These are phyloP conservation scores for Penicillium verrucosum DNA, from an alignment of 2,329 filamentous ascomycete species.

Conservation along the genomic window DNA sequence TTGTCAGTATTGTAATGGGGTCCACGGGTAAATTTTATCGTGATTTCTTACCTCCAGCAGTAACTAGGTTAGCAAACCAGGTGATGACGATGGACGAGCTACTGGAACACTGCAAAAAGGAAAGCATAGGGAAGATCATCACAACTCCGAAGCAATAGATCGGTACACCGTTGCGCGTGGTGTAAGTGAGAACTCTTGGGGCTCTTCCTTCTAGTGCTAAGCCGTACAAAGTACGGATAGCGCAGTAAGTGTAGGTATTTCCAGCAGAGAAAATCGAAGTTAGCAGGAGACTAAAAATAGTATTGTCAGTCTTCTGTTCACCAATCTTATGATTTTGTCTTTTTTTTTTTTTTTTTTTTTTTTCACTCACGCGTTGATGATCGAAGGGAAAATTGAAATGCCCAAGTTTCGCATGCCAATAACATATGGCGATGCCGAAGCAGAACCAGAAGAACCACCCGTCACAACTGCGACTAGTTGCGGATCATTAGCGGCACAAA, in stretches of 20 bases:
- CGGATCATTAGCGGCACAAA: constrained; percentile 64
- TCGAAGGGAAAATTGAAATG: constrained; percentile 53
- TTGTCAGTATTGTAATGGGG: background rate
- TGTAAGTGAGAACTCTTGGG: constrained; percentile 55
- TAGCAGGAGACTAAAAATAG: constrained; percentile 36
- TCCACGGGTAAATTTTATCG: background rate
- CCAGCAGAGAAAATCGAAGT: constrained; percentile 56
- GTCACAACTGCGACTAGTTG: constrained; percentile 10
- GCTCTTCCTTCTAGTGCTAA: constrained; percentile 54
- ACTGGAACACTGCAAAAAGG: constrained; percentile 52
- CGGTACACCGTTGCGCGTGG: constrained; percentile 60
- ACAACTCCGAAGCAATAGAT: constrained; percentile 56
- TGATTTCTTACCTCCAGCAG: constrained; percentile 47
- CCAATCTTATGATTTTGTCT: too few relatives aligned
- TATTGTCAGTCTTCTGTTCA: background rate
- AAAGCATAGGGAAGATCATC: constrained; percentile 54
- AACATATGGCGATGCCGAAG: constrained; percentile 60
- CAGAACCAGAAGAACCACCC: constrained; percentile 27
- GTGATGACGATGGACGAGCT: constrained; percentile 51
- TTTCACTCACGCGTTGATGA: constrained; percentile 52
- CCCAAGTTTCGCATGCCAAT: constrained; percentile 59
- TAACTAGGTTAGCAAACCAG: constrained; percentile 58
- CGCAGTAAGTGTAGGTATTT: constrained; percentile 56
- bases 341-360: background rate
- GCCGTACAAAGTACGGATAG: constrained; percentile 53